Percentiles rank a stretch among this genome's conserved stretches.
phyloP scores from a whole-genome alignment of 2,329 filamentous ascomycete genomes.

The Pseudogymnoascus sp. region DNA sequence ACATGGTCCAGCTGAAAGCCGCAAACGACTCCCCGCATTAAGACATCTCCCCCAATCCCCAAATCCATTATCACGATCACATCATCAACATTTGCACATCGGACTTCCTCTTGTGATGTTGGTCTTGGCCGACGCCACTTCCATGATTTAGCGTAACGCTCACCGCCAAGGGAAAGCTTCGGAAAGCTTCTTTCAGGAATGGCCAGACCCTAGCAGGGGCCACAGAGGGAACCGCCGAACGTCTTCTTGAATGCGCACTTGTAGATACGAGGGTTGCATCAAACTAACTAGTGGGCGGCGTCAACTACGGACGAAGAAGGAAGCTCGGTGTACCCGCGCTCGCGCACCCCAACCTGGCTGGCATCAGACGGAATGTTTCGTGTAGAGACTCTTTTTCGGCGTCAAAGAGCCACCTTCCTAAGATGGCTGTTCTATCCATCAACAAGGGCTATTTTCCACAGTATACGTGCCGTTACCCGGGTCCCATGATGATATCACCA shows the following conservation, averaged over 20 bases:
- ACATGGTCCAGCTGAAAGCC: background rate
- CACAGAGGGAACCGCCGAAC: background rate
- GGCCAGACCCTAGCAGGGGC: background rate
- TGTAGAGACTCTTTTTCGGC: background rate
- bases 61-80: background rate
- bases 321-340: background rate
- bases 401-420: background rate
- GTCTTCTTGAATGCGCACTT: background rate
- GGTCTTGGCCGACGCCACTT: slow-evolving; percentile 4
- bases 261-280: background rate
- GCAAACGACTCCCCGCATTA: background rate
- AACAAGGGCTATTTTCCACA: background rate
- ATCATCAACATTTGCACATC: background rate
- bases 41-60: background rate
- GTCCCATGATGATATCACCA: background rate
- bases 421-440: background rate
- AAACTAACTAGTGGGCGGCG: background rate
- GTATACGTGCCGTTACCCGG: background rate
- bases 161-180: background rate
- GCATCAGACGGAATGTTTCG: background rate
- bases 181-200: background rate
- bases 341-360: background rate
- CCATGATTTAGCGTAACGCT: background rate
- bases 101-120: background rate
- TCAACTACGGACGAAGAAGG: background rate